These are phyloP conservation scores for Globisporangium splendens DNA, from an alignment of 352 stramenopile species.

Conservation along the genomic window DNA sequence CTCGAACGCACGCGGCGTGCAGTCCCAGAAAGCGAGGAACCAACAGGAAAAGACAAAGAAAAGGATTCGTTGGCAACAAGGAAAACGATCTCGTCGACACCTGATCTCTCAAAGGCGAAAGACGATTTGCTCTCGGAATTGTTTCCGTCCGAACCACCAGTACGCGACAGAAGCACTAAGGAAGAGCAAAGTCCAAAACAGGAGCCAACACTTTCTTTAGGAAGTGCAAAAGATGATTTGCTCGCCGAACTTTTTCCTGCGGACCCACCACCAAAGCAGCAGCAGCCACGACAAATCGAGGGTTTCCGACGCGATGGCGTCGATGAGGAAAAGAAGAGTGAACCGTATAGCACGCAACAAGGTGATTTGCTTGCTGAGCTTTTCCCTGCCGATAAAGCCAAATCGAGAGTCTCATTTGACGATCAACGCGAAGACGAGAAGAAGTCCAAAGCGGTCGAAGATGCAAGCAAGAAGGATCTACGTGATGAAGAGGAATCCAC, in stretches of 20 bases:
- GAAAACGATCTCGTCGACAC: conserved; percentile 5
- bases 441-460: too few relatives aligned
- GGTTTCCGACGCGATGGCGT: neutral
- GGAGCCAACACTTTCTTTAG: neutral
- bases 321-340: neutral
- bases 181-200: conserved; percentile 5
- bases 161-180: neutral
- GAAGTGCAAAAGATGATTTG: conserved; percentile 8
- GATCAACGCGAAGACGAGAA: too few relatives aligned
- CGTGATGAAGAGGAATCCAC: neutral
- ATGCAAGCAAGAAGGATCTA: too few relatives aligned
- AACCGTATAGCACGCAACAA: neutral
- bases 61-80: conserved; percentile 1
- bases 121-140: conserved; percentile 39
- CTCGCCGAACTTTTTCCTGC: conserved; percentile 10
- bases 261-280: conserved; percentile 4
- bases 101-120: conserved; percentile 19
- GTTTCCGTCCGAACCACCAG: conserved; percentile 19
- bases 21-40: neutral
- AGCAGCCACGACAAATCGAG: too few relatives aligned
- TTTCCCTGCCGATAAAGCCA: conserved; percentile 14
- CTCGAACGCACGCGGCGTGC: neutral
- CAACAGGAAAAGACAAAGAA: neutral
- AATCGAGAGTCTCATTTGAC: neutral
- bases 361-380: conserved; percentile 22